These are phyloP conservation scores for Anacardium occidentale DNA, from an alignment of 345 rosid genomes.

Conservation along the genomic window DNA sequence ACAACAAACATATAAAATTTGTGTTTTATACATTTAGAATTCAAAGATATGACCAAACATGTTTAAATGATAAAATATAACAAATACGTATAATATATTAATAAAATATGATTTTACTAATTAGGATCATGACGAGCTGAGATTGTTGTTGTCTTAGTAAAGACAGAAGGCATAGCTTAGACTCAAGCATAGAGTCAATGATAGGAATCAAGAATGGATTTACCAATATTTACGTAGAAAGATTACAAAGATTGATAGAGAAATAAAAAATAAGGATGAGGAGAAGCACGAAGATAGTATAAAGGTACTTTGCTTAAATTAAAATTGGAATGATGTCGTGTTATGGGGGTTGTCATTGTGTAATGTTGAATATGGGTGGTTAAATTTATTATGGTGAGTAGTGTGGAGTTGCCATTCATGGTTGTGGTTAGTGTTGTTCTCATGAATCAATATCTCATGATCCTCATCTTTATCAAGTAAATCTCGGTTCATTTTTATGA, in stretches of 20 bases:
- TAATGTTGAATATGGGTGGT: slow-evolving; percentile 36
- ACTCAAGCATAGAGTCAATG: slow-evolving; percentile 49
- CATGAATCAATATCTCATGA: too few species aligned
- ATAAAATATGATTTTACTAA: too few species aligned
- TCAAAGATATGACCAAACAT: too few species aligned
- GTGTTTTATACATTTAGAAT: too few species aligned
- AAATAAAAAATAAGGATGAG: slow-evolving; percentile 42
- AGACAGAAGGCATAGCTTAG: slow-evolving; percentile 68
- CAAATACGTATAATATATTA: too few species aligned
- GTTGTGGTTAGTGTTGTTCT: too few species aligned
- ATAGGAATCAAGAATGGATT: slow-evolving; percentile 29
- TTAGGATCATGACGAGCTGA: slow-evolving; percentile 46
- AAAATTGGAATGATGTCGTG: slow-evolving; percentile 31
- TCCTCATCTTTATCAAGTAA: too few species aligned
- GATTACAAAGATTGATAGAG: slow-evolving; percentile 41
- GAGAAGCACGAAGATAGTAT: slow-evolving; percentile 47
- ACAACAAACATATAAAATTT: too few species aligned
- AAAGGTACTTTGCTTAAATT: slow-evolving; percentile 37
- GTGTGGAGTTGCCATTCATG: slow-evolving; percentile 13
- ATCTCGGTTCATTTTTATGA: too few species aligned
- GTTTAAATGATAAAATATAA: too few species aligned
- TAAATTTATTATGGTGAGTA: not conserved
- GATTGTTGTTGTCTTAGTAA: slow-evolving; percentile 59
- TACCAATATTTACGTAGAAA: slow-evolving; percentile 40
- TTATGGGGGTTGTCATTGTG: slow-evolving; percentile 45